Evolutionary conservation across 768 basidiomycete genomes (phyloP), one percentile per base, ranked within the genome.

Genomic region (Fistulinella prunicolor): DNA sequence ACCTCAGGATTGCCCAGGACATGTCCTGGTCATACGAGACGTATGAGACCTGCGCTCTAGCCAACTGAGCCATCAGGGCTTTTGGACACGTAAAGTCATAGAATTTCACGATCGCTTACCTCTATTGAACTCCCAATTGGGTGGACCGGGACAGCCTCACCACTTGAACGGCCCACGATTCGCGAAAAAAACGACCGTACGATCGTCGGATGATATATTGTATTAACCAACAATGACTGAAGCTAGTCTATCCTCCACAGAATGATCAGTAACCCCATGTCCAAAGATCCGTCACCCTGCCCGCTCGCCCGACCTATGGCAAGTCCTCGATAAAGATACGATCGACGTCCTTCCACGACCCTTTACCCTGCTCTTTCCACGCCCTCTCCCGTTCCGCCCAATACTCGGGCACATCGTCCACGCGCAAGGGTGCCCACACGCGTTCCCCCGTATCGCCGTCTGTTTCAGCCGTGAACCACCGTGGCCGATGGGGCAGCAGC

Each of bases 371-470:
- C 24, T 61, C 63, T 44, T 55, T 73, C 74, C 81, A 87, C 7
- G 80, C 78, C 46, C 63, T 72, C 62, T 88, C 84, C 56, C 93
- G 75, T 67, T 91, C 85, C 2, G 69, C 62, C 94, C 94, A 97
- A 68, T 95, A 96, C 64, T 86, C 86, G 45, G 94, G 65, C 4
- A 70, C 67, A 42, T 76, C 72, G 3, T 64, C 75, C 1, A 70
- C 65, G 48, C 80, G 67, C 13, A 73, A 66, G 0, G 94, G 94
- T 38, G 74, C 63, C 94, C 94, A 98, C 43, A 93, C 84, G 38
- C 90, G 73, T 61, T 95, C 94, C 2, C 88, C 86, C 2, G 90
- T 94, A 67, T 98, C 95, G 1, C 79, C 79, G 59, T 96, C 94
- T 17, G 81, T 87, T 64, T 83, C 78, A 0, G 88, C 82, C 6